Base-by-base conservation (phyloP, 1,284 basidiomycete genomes). In the Exsudoporus floridanus region DNA sequence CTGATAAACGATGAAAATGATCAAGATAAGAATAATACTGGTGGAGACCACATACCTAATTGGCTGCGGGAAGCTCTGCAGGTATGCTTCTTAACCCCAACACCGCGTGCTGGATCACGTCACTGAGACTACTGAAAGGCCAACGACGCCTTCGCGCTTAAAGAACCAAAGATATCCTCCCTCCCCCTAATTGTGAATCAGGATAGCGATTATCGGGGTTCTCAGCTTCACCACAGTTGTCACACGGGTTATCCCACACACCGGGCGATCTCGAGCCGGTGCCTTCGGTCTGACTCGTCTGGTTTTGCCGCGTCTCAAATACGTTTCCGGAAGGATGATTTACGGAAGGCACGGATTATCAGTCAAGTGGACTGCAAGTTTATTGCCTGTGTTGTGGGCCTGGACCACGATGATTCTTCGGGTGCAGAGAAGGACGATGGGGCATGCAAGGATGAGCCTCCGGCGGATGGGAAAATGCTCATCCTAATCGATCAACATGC, bases 401-500 rank as follows among this genome's bases (percentile, higher is more conserved):
- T 60, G 36, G 57, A 52, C 46, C 52, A 44, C 35, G 33, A 46
- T 41, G 31, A 37, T 48, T 38, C 50, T 5, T 48, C 23, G 37
- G 62, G 55, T 43, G 53, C 30, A 36, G 53, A 60, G 45, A 56
- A 59, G 35, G 56, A 54, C 41, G 21, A 47, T 31, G 57, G 48
- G 35, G 34, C 45, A 31, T 23, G 49, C 37, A 28, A 50, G 42
- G 55, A 59, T 35, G 50, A 27, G 9, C 21, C 4, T 27, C 18
- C 31, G 13, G 30, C 43, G 42, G 53, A 43, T 9, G 61, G 53
- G 38, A 65, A 58, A 53, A 69, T 75, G n/a, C 74, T 98, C 30
- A 77, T 94, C 25, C 77, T 97, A 52, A 79, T 98, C 40, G 95
- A 98, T 73, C 95, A 98, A 70, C 95, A 98, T 66, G 95, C 95